Percentiles rank a stretch among this genome's conserved stretches.
phyloP scores from a whole-genome alignment of 129 eudicot genomes.

The Lactuca sativa region DNA sequence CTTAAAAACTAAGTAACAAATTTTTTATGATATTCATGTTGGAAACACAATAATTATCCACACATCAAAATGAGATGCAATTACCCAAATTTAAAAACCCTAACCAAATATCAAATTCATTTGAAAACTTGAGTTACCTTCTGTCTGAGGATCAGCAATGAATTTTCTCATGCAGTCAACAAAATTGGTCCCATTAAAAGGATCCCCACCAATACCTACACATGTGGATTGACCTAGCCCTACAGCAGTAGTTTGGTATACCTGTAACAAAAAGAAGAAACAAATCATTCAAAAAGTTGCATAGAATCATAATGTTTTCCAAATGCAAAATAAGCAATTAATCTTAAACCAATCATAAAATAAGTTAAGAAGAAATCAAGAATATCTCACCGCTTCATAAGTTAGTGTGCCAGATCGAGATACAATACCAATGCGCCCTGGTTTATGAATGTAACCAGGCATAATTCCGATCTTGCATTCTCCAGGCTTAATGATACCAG shows the following conservation, averaged over 20 bases:
- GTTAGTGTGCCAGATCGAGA: conserved; percentile 97
- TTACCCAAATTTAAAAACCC: no score
- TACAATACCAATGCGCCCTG: conserved; percentile 97
- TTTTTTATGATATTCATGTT: no score
- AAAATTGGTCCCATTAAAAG: conserved; percentile 97
- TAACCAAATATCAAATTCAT: not conserved
- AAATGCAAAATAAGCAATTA: not conserved
- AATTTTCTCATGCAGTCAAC: conserved; percentile 93
- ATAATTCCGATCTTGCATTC: conserved; percentile 98
- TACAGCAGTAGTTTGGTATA: conserved; percentile 96
- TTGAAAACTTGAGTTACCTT: conserved; percentile 51
- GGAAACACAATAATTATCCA: no score
- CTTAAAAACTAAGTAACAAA: no score
- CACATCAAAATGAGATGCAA: no score
- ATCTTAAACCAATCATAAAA: not conserved
- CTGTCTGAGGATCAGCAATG: conserved; percentile 98
- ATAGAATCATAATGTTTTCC: not conserved
- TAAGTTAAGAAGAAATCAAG: not conserved
- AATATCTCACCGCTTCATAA: conserved; percentile 88
- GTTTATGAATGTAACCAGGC: conserved; percentile 99
- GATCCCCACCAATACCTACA: conserved; percentile 99
- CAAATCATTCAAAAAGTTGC: conserved; percentile 11
- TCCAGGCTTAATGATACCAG: conserved; percentile 98
- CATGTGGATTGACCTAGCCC: conserved; percentile 98
- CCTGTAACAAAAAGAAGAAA: conserved; percentile 41